Conservation (phyloP, 2,329 filamentous ascomycete genomes). For the Pyrenochaeta sp. region DNA sequence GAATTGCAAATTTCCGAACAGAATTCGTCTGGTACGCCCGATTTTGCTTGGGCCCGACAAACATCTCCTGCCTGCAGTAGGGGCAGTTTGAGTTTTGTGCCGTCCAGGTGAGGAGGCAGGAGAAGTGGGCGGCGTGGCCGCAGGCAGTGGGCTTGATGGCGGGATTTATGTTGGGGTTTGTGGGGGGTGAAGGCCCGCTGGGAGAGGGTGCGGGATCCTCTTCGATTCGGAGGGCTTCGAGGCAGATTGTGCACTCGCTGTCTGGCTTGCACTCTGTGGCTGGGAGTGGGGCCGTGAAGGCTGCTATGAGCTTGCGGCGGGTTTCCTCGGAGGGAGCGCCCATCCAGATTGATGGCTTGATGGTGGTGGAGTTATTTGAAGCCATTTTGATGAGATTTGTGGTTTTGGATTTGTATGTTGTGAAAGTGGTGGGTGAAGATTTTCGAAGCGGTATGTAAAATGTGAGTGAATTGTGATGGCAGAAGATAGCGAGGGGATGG, state of each 20-base stretch:
- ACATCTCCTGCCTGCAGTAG: conserved; percentile 7
- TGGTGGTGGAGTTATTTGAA: not conserved
- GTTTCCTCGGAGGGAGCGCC: not conserved
- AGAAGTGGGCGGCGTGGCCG: conserved; percentile 1
- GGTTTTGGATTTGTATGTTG: not conserved
- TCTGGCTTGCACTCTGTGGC: not conserved
- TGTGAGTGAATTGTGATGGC: not conserved
- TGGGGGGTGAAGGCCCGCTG: too few relatives aligned
- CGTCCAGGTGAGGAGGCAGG: conserved; percentile 5
- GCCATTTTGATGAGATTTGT: not conserved
- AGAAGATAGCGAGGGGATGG: not conserved
- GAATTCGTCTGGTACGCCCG: not conserved
- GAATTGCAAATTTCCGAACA: not conserved
- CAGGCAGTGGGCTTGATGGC: not conserved
- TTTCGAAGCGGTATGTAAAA: not conserved
- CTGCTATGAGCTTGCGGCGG: not conserved
- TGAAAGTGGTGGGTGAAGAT: not conserved
- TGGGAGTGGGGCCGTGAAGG: not conserved
- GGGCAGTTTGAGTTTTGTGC: not conserved
- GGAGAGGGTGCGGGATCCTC: not conserved
- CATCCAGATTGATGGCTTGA: not conserved
- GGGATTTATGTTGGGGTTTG: not conserved
- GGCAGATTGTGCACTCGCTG: conserved; percentile 5
- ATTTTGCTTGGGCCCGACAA: not conserved
- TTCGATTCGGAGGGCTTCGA: not conserved